phyloP scores from a whole-genome alignment of 1,284 basidiomycete species.

The Fomitopsis pinicola region DNA sequence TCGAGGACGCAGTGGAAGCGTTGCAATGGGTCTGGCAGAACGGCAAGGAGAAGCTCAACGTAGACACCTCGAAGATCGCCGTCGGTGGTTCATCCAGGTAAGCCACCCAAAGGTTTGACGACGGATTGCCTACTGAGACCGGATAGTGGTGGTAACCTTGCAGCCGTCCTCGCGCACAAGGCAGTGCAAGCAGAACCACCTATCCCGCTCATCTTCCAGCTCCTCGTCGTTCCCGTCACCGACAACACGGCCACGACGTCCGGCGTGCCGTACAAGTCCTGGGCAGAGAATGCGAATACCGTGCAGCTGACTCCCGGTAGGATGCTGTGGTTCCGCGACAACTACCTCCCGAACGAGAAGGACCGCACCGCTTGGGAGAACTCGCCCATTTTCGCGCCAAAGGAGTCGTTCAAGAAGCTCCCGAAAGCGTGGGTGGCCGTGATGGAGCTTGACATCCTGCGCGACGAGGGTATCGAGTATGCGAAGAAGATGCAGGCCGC shows the following conservation, averaged over 20 bases:
- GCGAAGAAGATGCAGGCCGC: slow-evolving; percentile 52
- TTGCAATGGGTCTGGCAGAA: slow-evolving; percentile 58
- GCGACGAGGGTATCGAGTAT: slow-evolving; percentile 64
- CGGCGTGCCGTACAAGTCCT: slow-evolving; percentile 42
- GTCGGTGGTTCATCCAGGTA: slow-evolving; percentile 71
- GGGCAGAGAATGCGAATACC: slow-evolving; percentile 55
- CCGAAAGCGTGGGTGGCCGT: slow-evolving; percentile 63
- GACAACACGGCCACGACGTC: slow-evolving; percentile 58
- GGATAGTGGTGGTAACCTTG: slow-evolving; percentile 66
- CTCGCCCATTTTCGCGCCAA: slow-evolving; percentile 65
- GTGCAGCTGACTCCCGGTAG: slow-evolving; percentile 56
- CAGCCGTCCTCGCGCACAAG: slow-evolving; percentile 63
- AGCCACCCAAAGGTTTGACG: not conserved
- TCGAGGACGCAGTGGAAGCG: slow-evolving; percentile 68
- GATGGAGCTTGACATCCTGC: slow-evolving; percentile 63
- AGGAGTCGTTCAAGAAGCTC: slow-evolving; percentile 44
- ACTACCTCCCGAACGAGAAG: slow-evolving; percentile 59
- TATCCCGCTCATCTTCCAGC: slow-evolving; percentile 57
- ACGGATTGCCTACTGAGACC: not conserved
- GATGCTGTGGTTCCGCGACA: slow-evolving; percentile 71
- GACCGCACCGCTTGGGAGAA: slow-evolving; percentile 64
- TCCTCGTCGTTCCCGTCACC: slow-evolving; percentile 65
- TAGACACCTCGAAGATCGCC: slow-evolving; percentile 42
- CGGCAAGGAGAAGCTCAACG: slow-evolving; percentile 35
- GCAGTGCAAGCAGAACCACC: slow-evolving; percentile 45